These are phyloP conservation scores for Metschnikowia proteae DNA, from an alignment of 805 yeast genomes.

Conservation along the genomic window DNA sequence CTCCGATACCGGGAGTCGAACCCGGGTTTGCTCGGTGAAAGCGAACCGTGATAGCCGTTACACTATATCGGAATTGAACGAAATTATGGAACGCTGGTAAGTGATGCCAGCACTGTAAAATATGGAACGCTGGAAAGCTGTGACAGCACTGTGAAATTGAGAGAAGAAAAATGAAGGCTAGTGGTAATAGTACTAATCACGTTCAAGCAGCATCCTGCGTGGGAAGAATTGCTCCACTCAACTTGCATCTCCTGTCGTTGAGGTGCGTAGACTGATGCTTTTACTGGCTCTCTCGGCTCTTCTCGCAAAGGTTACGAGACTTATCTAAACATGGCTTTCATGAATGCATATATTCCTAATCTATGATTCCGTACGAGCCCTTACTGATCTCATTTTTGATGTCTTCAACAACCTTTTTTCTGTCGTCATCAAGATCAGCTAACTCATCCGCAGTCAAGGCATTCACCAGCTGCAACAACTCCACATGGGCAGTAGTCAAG, in stretches of 20 bases:
- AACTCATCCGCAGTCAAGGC: constrained; percentile 30
- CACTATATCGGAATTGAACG: constrained; percentile 61
- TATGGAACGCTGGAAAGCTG: too few species aligned
- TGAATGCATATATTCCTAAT: constrained; percentile 4
- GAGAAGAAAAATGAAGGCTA: too few species aligned
- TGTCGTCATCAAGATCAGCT: constrained; percentile 23
- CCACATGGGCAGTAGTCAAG: constrained; percentile 32
- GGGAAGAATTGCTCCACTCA: too few species aligned
- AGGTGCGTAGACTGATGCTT: too few species aligned
- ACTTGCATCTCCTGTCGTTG: too few species aligned
- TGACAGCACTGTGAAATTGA: too few species aligned
- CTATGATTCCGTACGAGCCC: constrained; percentile 23
- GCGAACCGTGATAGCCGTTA: constrained; percentile 83
- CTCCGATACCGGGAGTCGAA: constrained; percentile 87
- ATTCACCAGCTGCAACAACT: constrained; percentile 28
- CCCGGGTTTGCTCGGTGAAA: constrained; percentile 84
- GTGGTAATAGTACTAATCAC: too few species aligned
- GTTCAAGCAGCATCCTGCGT: too few species aligned
- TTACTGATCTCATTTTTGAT: constrained; percentile 21
- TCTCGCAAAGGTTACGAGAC: not conserved
- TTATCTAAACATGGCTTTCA: not conserved
- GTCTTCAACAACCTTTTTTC: constrained; percentile 15
- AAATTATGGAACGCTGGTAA: too few species aligned
- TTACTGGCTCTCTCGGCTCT: too few species aligned
- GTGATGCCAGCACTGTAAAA: too few species aligned